A percentile compares a stretch with the other conserved stretches of the same genome.
These are phyloP conservation scores for Canavalia gladiata DNA, from an alignment of 306 rosid genomes.

Conservation along the genomic window DNA sequence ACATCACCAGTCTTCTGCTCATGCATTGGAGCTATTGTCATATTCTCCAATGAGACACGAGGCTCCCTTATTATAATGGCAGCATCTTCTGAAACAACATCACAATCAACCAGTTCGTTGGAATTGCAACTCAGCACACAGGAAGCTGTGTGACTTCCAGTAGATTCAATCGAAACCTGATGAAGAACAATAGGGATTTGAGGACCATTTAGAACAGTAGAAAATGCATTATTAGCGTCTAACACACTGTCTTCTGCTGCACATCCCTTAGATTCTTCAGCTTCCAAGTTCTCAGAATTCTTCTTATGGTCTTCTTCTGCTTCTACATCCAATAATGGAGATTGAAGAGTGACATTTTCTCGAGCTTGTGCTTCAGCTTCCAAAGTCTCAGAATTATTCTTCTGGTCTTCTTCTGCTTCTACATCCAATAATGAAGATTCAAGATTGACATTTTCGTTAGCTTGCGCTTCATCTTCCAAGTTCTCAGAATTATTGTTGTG, in stretches of 20 bases:
- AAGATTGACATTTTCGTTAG: neutral
- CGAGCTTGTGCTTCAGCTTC: slow-evolving; percentile 21
- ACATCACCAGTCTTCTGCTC: slow-evolving; percentile 24
- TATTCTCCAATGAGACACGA: neutral
- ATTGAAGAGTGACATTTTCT: neutral
- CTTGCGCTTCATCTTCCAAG: slow-evolving; percentile 21
- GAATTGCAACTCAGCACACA: neutral
- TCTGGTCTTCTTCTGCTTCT: neutral
- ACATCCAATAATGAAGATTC: slow-evolving; percentile 25
- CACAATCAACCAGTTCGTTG: neutral
- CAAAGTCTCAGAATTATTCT: neutral
- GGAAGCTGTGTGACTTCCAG: neutral
- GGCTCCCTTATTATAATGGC: slow-evolving; percentile 16
- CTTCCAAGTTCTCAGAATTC: neutral
- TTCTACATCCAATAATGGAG: slow-evolving; percentile 14
- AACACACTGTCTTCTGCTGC: neutral
- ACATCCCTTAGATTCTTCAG: neutral
- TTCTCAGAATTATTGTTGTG: neutral
- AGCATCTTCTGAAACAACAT: slow-evolving; percentile 2
- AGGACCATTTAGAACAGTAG: neutral
- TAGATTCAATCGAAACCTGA: slow-evolving; percentile 21
- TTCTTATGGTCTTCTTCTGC: neutral
- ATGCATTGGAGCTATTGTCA: neutral
- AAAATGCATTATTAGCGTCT: neutral
- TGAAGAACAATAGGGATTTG: neutral